Evolutionary conservation across 2,329 filamentous ascomycete genomes (phyloP), one percentile per base, ranked within the genome.

Genomic region (Colletotrichum abscissum): DNA sequence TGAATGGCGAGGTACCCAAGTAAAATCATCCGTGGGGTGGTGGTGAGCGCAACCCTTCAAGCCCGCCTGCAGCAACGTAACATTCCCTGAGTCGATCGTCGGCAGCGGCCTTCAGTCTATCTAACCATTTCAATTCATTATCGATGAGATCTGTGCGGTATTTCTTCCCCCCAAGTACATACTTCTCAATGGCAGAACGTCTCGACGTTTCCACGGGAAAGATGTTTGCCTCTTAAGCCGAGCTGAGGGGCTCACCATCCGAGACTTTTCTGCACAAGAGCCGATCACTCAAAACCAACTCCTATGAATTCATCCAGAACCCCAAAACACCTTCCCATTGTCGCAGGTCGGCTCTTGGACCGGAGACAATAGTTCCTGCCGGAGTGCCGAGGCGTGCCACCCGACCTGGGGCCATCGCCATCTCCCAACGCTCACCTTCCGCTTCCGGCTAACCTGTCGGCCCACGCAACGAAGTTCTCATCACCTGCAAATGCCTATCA

Each of bases 301-400:
- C 42, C 28, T 6, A 26, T 38, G 16, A 30, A 52, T 11, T 24
- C 5, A 26, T 22, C 33, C 24, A 1, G 49, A 26, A 4, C 5
- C 24, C 3, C 28, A 24, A 19, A 52, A 24, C 67, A 70, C 71
- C 71, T 73, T 66, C 71, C 67, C 56, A 16, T 66, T 66, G 62
- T 33, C 56, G 70, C 60, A 73, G 46, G 67, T 70, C 70, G 70
- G 62, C 35, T 3, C 54, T 14, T 42, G 26, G 35, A 54, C 67
- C 67, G 35, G 56, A 69, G 67, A 38, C 70, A 73, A 42, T 65
- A 60, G 56, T 60, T 62, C 64, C 65, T 70, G 70, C 60, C 67
- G 67, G 55, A 62, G 35, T 70, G 66, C 60, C 67, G 70, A 35
- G 30, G 56, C 16, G 58, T 73, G 42, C 22, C 33, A 62, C 22